Percentiles rank a stretch among this genome's conserved stretches.
Conservation (phyloP, 1,139 yeast genomes). For the Hemisphaericaspora xylofermentans region DNA sequence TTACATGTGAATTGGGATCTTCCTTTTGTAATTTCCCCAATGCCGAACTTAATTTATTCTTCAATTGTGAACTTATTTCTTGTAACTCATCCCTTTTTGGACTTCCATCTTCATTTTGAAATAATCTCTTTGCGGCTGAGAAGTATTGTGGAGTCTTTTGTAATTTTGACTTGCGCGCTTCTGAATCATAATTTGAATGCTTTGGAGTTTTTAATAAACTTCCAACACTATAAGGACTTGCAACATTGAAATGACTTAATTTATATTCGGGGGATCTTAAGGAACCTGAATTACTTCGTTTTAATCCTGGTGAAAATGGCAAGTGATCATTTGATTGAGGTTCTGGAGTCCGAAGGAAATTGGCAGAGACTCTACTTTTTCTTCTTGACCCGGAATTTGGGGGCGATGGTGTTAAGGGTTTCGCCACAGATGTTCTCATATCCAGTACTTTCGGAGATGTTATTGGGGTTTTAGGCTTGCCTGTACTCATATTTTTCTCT, state of each 20-base stretch:
- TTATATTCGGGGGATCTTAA: slow-evolving; percentile 36
- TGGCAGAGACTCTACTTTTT: slow-evolving; percentile 22
- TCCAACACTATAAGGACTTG: slow-evolving; percentile 30
- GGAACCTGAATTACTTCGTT: slow-evolving; percentile 32
- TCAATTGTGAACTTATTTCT: slow-evolving; percentile 41
- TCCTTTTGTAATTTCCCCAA: slow-evolving; percentile 37
- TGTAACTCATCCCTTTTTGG: slow-evolving; percentile 31
- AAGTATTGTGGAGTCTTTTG: slow-evolving; percentile 44
- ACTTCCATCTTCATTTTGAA: slow-evolving; percentile 23
- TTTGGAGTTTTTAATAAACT: slow-evolving; percentile 39
- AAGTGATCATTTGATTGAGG: slow-evolving; percentile 18
- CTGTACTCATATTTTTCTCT: slow-evolving; percentile 16
- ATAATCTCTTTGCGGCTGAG: slow-evolving; percentile 40
- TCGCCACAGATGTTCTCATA: neutral
- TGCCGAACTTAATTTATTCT: slow-evolving; percentile 39
- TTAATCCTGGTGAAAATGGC: slow-evolving; percentile 43
- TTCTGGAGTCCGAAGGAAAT: slow-evolving; percentile 32
- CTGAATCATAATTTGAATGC: slow-evolving; percentile 29
- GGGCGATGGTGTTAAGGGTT: slow-evolving; percentile 33
- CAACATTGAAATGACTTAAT: slow-evolving; percentile 23
- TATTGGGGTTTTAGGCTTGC: slow-evolving; percentile 38
- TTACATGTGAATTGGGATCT: slow-evolving; percentile 17
- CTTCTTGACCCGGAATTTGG: slow-evolving; percentile 14
- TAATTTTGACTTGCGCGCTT: slow-evolving; percentile 23
- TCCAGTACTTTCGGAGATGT: slow-evolving; percentile 19